A percentile compares a stretch with the other conserved stretches of the same genome.
Evolutionary conservation across 208 protist genomes (phyloP).

Genomic region (Wallacemonas sp.): DNA sequence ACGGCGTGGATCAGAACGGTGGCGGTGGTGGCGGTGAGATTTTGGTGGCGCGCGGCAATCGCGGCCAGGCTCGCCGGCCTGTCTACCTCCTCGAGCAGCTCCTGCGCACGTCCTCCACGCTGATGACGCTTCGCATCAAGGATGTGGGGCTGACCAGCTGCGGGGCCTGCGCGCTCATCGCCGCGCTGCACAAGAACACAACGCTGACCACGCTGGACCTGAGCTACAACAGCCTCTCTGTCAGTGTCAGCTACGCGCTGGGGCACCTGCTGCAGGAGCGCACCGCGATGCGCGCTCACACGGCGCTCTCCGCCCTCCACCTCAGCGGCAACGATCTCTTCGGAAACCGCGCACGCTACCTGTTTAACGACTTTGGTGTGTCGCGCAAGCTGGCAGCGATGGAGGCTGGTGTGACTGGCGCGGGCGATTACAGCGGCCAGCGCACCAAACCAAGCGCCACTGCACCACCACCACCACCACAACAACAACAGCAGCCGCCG

Average conservation of each 20-base stretch:
- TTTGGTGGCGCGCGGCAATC: neutral
- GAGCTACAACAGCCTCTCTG: conserved; percentile 61
- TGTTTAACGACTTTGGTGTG: conserved; percentile 11
- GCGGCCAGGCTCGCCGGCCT: conserved; percentile 28
- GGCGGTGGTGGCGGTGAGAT: neutral
- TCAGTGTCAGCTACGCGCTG: conserved; percentile 56
- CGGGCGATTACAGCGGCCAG: too few species aligned
- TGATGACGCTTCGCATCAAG: conserved; percentile 61
- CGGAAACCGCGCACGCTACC: conserved; percentile 14
- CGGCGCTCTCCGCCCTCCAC: conserved; percentile 49
- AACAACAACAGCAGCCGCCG: neutral
- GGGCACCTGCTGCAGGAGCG: conserved; percentile 59
- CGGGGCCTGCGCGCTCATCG: conserved; percentile 54
- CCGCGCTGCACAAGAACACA: conserved; percentile 47
- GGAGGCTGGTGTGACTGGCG: too few species aligned
- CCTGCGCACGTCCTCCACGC: conserved; percentile 43
- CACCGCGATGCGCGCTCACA: conserved; percentile 28
- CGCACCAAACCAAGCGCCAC: too few species aligned
- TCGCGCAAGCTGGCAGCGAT: conserved; percentile 3
- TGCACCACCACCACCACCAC: neutral
- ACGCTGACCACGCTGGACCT: conserved; percentile 67
- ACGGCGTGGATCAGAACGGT: too few species aligned
- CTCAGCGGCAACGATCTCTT: conserved; percentile 76
- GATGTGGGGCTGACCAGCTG: conserved; percentile 50
- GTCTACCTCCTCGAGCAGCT: conserved; percentile 73